Conservation (phyloP, 805 yeast species). For the Ogataea zsoltii region DNA sequence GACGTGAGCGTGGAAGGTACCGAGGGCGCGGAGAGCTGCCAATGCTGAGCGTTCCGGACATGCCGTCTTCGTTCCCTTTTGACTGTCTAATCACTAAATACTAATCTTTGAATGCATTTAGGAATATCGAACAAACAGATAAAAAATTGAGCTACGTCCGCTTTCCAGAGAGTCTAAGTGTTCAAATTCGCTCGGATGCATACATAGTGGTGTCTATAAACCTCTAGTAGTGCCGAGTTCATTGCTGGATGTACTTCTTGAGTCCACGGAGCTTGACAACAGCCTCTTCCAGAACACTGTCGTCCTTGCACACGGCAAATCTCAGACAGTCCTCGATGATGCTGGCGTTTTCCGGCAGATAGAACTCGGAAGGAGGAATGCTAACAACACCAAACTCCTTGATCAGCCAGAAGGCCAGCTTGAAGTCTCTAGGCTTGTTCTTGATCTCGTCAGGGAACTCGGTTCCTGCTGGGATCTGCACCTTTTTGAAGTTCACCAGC, state of each 20-base stretch:
- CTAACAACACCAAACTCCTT: slow-evolving; percentile 92
- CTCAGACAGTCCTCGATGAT: slow-evolving; percentile 84
- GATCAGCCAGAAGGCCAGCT: slow-evolving; percentile 88
- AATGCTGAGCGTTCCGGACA: slow-evolving; percentile 29
- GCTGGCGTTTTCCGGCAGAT: slow-evolving; percentile 65
- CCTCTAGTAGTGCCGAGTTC: too few species aligned
- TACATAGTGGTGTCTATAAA: too few species aligned
- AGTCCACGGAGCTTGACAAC: slow-evolving; percentile 71
- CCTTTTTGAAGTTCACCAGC: slow-evolving; percentile 81
- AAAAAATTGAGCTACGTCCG: background rate
- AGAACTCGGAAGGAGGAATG: slow-evolving; percentile 97
- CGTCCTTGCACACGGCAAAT: slow-evolving; percentile 96
- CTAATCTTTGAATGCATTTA: background rate
- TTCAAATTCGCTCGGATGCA: too few species aligned
- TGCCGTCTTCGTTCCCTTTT: background rate
- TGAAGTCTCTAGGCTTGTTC: slow-evolving; percentile 79
- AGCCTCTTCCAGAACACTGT: slow-evolving; percentile 76
- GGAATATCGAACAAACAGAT: background rate
- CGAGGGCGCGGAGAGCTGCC: slow-evolving; percentile 39
- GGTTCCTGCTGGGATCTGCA: slow-evolving; percentile 67
- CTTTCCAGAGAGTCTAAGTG: too few species aligned
- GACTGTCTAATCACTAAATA: background rate
- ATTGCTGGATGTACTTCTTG: slow-evolving; percentile 53
- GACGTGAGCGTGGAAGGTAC: slow-evolving; percentile 40
- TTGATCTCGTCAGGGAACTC: slow-evolving; percentile 69